Evolutionary conservation across 352 stramenopile genomes (phyloP).

Genomic region (Pythium phragmiticola): DNA sequence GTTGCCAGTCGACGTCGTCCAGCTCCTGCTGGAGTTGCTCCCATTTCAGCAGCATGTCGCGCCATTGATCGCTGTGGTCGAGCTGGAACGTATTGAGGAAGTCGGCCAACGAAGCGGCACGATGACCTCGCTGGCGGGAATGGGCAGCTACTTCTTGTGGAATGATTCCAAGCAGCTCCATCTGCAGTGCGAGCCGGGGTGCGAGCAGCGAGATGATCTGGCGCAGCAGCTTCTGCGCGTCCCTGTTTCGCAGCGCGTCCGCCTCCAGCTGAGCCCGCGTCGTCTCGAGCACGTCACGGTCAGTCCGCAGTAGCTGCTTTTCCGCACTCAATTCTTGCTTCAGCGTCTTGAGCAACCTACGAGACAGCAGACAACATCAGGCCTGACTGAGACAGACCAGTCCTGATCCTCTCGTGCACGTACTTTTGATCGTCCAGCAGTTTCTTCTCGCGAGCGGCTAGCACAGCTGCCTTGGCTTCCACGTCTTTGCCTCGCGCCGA

Average conservation of each 20-base stretch:
- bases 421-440: conserved; percentile 52
- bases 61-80: conserved; percentile 42
- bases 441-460: conserved; percentile 38
- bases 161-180: conserved; percentile 44
- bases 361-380: background rate
- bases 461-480: conserved; percentile 34
- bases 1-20: conserved; percentile 64
- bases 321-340: conserved; percentile 35
- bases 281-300: conserved; percentile 14
- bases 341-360: conserved; percentile 45
- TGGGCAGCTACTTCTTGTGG: conserved; percentile 16
- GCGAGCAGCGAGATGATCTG: conserved; percentile 48
- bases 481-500: conserved; percentile 34
- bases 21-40: conserved; percentile 40
- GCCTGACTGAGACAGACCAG: no score
- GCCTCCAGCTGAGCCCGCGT: conserved; percentile 1
- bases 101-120: conserved; percentile 11
- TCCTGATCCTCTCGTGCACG: background rate
- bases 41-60: conserved; percentile 46
- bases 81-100: conserved; percentile 32
- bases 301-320: conserved; percentile 33
- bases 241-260: conserved; percentile 24
- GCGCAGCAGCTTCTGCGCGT: conserved; percentile 45
- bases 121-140: background rate
- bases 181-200: conserved; percentile 41